A percentile compares a stretch with the other conserved stretches of the same genome.
Evolutionary conservation across 1,284 basidiomycete species (phyloP).

Genomic region (Termitomyces sp.): DNA sequence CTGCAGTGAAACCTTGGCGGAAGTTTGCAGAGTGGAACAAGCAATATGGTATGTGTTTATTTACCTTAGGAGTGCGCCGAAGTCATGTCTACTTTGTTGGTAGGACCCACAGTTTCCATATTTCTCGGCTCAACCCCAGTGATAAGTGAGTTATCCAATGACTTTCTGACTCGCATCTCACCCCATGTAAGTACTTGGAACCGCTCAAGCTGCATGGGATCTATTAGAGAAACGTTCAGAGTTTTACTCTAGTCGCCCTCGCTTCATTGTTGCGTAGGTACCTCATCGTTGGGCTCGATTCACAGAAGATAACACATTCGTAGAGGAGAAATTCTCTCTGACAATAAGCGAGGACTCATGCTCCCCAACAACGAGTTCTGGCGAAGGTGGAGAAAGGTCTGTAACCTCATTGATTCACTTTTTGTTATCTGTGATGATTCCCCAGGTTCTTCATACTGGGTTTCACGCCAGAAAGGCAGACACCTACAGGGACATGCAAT

Average conservation of each 20-base stretch:
- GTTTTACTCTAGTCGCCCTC: constrained; percentile 46
- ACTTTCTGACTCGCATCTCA: background rate
- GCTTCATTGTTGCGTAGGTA: constrained; percentile 38
- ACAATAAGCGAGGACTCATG: constrained; percentile 45
- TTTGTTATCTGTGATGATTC: background rate
- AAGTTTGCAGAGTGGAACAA: constrained; percentile 46
- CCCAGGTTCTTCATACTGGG: constrained; percentile 40
- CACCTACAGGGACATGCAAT: constrained; percentile 44
- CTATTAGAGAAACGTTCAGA: constrained; percentile 47
- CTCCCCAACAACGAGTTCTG: constrained; percentile 40
- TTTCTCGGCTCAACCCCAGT: constrained; percentile 48
- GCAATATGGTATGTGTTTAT: constrained; percentile 33
- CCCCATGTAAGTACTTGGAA: constrained; percentile 35
- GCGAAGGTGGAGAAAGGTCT: constrained; percentile 47
- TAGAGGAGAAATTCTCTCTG: constrained; percentile 44
- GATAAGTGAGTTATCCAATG: constrained; percentile 26
- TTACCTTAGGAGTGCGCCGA: background rate
- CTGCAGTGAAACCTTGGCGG: constrained; percentile 42
- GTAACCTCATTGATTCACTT: background rate
- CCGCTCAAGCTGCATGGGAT: constrained; percentile 47
- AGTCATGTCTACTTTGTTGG: background rate
- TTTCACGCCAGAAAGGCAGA: constrained; percentile 37
- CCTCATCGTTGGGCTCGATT: background rate
- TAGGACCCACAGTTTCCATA: constrained; percentile 49
- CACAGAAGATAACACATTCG: background rate